Evolutionary conservation across 306 rosid species (phyloP).

Genomic region (Vicia faba): DNA sequence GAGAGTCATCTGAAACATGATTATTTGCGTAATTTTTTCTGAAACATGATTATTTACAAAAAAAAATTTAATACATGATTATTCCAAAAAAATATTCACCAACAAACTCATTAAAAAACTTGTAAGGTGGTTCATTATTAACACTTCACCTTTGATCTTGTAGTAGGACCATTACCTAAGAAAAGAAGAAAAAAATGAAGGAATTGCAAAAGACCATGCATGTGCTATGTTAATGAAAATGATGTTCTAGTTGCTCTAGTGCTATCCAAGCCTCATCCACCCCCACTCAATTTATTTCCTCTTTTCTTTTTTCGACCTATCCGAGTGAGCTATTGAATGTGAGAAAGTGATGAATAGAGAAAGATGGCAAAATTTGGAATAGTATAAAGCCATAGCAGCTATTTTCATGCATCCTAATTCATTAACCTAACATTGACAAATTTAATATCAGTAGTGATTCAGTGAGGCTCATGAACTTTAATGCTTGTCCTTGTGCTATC

Average conservation of each 20-base stretch:
- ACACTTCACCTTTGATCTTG: conserved; percentile 25
- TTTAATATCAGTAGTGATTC: conserved; percentile 7
- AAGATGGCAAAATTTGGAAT: conserved; percentile 13
- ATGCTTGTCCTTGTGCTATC: conserved; percentile 37
- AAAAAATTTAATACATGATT: no score
- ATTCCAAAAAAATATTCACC: no score
- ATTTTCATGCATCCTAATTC: conserved; percentile 28
- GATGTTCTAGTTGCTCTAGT: conserved; percentile 17
- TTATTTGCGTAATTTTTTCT: no score
- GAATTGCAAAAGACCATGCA: conserved; percentile 40
- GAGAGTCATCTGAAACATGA: no score
- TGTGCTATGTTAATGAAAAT: conserved; percentile 28
- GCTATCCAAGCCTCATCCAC: conserved; percentile 29
- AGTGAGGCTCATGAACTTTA: conserved; percentile 41
- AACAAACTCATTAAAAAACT: conserved; percentile 26
- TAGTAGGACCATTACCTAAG: conserved; percentile 30
- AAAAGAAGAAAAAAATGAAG: conserved; percentile 5
- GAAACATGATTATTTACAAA: no score
- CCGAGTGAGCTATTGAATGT: conserved; percentile 29
- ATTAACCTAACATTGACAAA: background rate
- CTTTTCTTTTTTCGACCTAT: conserved; percentile 22
- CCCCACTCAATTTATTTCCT: conserved; percentile 26
- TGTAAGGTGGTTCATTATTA: conserved; percentile 25
- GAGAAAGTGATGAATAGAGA: conserved; percentile 24
- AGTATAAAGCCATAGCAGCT: conserved; percentile 22